A percentile compares a stretch with the other conserved stretches of the same genome.
Evolutionary conservation across 2,329 filamentous ascomycete species (phyloP).

Genomic region (Paecilomyces dactylethromorphus): DNA sequence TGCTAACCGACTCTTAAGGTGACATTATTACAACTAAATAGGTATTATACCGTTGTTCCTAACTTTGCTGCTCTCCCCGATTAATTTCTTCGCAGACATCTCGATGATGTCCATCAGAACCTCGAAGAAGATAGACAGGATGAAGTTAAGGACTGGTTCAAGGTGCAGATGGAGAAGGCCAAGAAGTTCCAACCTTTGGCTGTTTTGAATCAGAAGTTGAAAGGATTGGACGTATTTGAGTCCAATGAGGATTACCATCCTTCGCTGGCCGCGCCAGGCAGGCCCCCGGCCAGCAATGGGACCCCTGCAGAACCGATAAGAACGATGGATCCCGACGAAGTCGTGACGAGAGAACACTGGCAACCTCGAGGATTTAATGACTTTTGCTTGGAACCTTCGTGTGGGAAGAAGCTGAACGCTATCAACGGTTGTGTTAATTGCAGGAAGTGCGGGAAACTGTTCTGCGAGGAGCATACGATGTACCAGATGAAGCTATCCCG

Average conservation of each 20-base stretch:
- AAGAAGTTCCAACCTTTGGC: constrained; percentile 90
- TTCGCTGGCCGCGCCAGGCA: constrained; percentile 30
- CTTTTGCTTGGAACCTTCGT: constrained; percentile 78
- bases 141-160: constrained; percentile 95
- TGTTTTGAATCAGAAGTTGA: constrained; percentile 86
- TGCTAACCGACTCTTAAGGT: constrained; percentile 50
- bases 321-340: constrained; percentile 71
- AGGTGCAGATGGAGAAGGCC: constrained; percentile 86
- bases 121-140: constrained; percentile 83
- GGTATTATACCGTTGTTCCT: constrained; percentile 36
- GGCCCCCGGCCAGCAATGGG: constrained; percentile 16
- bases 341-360: constrained; percentile 86
- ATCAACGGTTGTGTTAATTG: constrained; percentile 86
- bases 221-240: constrained; percentile 88
- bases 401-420: constrained; percentile 70
- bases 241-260: constrained; percentile 65
- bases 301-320: constrained; percentile 27
- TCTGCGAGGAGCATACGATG: constrained; percentile 98
- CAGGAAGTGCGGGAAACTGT: constrained; percentile 82
- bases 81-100: constrained; percentile 48
- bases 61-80: constrained; percentile 2
- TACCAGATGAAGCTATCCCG: constrained; percentile 97
- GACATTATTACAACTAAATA: constrained; percentile 86
- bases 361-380: constrained; percentile 70
- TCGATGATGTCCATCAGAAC: constrained; percentile 87